Base-by-base conservation (phyloP, 1,284 basidiomycete genomes). In the Tilletia caries region DNA sequence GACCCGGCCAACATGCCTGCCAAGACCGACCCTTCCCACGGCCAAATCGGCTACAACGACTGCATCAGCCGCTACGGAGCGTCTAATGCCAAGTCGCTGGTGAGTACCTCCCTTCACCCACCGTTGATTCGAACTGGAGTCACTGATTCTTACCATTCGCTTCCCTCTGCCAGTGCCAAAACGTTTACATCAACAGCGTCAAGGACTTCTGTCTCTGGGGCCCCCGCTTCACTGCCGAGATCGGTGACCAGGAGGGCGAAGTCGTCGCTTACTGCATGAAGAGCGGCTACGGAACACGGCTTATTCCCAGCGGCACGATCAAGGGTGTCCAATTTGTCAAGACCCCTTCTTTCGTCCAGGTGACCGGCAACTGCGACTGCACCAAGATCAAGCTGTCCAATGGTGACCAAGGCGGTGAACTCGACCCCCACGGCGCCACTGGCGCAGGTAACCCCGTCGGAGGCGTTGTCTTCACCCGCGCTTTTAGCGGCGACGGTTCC, bases 291-390 rank as follows among this genome's bases (percentile, higher is more conserved):
- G 65, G 69, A 18, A 88, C 89, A 13, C 88, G 89, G 64, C 81
- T 91, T 71, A 91, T 92, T 73, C 91, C 91, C 20, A 86, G 88
- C 68, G 91, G 90, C 33, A 85, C 90, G 18, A 88, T 92, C 79
- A 85, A 84, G 15, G 88, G 89, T 67, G 91, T 89, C 23, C 91
- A 91, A 80, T 89, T 89, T 73, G 85, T 89, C 70, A 86, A 88
- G 80, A 88, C 91, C 3, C 87, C 77, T 37, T 88, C 89, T 81
- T 91, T 88, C 78, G 86, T 91, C 69, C 87, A 88, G 76, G 79
- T 86, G 68, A 74, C 73, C 1, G 73, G 73, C 37, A 64, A 64
- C n/a, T 83, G 83, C 43, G 79, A 84, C 75, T 81, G 84, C 29
- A 84, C 82, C 70, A 83, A 80, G 75, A 76, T 84, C 64, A 79